These are phyloP conservation scores for Letharia lupina DNA, from an alignment of 495 filamentous ascomycete genomes.

Conservation along the genomic window DNA sequence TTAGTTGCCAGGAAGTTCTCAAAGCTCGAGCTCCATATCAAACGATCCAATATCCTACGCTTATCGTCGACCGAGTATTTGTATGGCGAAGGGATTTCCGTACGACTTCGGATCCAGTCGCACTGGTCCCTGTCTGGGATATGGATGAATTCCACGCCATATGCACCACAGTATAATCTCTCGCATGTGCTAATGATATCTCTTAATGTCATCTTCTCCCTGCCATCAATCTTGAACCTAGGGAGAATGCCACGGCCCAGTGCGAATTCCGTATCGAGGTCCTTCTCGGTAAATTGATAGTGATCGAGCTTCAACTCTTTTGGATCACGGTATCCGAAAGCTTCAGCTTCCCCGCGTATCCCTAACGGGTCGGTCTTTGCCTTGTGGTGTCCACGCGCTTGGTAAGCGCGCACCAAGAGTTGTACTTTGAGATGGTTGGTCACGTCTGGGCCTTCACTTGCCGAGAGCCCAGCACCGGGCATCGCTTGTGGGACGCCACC, in stretches of 20 bases:
- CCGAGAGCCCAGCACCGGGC: conserved; percentile 56
- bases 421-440: conserved; percentile 98
- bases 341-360: conserved; percentile 76
- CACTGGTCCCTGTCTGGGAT: conserved; percentile 96
- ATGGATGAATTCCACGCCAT: conserved; percentile 96
- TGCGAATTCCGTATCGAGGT: conserved; percentile 84
- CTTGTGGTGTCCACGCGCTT: conserved; percentile 96
- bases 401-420: conserved; percentile 90
- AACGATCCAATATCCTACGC: conserved; percentile 88
- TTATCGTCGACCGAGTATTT: conserved; percentile 96
- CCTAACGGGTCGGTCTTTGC: conserved; percentile 93
- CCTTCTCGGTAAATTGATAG: conserved; percentile 91
- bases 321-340: conserved; percentile 79
- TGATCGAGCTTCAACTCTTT: conserved; percentile 88
- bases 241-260: conserved; percentile 94
- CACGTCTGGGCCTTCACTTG: conserved; percentile 70
- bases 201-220: conserved; percentile 91
- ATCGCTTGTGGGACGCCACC: conserved; percentile 70
- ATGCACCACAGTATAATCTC: conserved; percentile 90
- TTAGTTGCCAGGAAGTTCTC: conserved; percentile 91
- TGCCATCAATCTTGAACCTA: conserved; percentile 75
- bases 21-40: conserved; percentile 97
- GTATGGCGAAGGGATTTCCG: conserved; percentile 90
- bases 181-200: conserved; percentile 93
- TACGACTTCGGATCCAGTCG: conserved; percentile 91